These are phyloP conservation scores for Pezicula radicicola DNA, from an alignment of 2,329 filamentous ascomycete species.

Conservation along the genomic window DNA sequence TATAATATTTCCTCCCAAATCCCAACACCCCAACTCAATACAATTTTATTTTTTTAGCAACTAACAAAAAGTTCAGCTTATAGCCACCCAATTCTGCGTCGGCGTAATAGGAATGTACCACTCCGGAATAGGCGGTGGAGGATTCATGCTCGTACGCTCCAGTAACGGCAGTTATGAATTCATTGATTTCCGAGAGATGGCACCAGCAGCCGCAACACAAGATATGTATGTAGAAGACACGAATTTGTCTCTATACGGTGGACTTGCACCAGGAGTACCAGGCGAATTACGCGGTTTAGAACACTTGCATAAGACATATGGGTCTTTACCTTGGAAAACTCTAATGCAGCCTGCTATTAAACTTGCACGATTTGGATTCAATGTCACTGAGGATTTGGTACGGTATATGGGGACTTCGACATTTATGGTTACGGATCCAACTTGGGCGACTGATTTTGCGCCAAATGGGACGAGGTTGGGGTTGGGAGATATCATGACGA, in stretches of 20 bases:
- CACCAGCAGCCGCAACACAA: constrained; percentile 55
- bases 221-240: constrained; percentile 61
- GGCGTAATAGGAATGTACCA: constrained; percentile 53
- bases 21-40: too few species aligned
- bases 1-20: neutral
- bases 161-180: constrained; percentile 61
- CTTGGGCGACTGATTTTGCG: constrained; percentile 86
- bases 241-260: constrained; percentile 51
- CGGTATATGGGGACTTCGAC: constrained; percentile 57
- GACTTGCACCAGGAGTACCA: constrained; percentile 52
- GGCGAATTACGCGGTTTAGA: constrained; percentile 41
- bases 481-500: constrained; percentile 74
- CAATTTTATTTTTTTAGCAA: too few species aligned
- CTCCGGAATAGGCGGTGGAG: constrained; percentile 63
- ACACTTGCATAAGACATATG: constrained; percentile 42
- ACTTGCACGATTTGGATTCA: constrained; percentile 58
- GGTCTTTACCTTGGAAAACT: constrained; percentile 48
- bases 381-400: constrained; percentile 57
- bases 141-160: constrained; percentile 61
- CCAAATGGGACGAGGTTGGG: constrained; percentile 72
- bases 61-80: constrained; percentile 34
- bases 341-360: constrained; percentile 58
- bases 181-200: constrained; percentile 68
- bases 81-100: constrained; percentile 51
- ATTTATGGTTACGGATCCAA: constrained; percentile 68